Evolutionary conservation across 2,329 filamentous ascomycete genomes (phyloP).

Genomic region (Hysterium pulicare): DNA sequence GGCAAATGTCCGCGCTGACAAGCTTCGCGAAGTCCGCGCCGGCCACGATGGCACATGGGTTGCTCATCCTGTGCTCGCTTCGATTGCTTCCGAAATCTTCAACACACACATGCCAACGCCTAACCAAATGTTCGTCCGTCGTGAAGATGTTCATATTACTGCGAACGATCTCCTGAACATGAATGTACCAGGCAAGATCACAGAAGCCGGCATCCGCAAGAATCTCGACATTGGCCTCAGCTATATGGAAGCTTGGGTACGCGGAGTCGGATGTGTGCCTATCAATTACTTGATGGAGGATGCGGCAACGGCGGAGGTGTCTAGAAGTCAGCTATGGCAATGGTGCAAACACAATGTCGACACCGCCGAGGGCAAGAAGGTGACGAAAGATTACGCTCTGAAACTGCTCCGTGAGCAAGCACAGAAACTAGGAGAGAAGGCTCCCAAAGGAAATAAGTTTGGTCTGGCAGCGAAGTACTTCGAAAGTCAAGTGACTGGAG

Average conservation of each 20-base stretch:
- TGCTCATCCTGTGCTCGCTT: conserved; percentile 86
- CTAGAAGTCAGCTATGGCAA: conserved; percentile 92
- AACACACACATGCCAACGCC: conserved; percentile 98
- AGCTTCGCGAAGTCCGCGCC: conserved; percentile 90
- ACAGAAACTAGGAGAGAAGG: conserved; percentile 69
- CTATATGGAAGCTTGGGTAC: conserved; percentile 99
- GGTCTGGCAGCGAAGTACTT: conserved; percentile 91
- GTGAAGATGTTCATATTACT: conserved; percentile 83
- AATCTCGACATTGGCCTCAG: conserved; percentile 94
- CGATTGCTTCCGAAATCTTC: conserved; percentile 88
- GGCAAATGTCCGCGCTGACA: conserved; percentile 89
- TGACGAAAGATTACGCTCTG: conserved; percentile 89
- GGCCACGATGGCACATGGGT: conserved; percentile 98
- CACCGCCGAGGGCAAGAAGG: conserved; percentile 83
- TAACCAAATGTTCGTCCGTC: conserved; percentile 88
- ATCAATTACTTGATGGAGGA: conserved; percentile 99
- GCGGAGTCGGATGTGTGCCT: conserved; percentile 90
- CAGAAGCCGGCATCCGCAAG: conserved; percentile 93
- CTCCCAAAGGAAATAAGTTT: conserved; percentile 85
- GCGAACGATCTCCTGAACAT: conserved; percentile 94
- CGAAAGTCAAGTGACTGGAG: conserved; percentile 85
- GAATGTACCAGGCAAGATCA: conserved; percentile 90
- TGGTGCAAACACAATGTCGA: conserved; percentile 74
- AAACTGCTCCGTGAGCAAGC: conserved; percentile 83
- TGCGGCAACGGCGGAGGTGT: conserved; percentile 94